phyloP scores from a whole-genome alignment of 2,329 filamentous ascomycete genomes.

The Knufia fluminis region DNA sequence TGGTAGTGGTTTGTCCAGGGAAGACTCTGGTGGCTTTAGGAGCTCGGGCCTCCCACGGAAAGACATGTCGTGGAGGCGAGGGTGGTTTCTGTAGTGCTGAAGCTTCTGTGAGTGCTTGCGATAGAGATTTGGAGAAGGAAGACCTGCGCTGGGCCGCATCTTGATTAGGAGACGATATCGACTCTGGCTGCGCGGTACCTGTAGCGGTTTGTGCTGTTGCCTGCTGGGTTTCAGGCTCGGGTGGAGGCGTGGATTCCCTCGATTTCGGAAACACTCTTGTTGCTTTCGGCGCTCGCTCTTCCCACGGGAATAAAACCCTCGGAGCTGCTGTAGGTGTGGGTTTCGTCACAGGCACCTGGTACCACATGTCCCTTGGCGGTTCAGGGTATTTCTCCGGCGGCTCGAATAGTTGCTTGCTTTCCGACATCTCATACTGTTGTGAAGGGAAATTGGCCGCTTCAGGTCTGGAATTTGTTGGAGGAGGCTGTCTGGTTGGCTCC shows the following conservation, averaged over 20 bases:
- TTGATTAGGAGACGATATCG: constrained; percentile 4
- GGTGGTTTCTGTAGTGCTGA: constrained; percentile 42
- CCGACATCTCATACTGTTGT: constrained; percentile 74
- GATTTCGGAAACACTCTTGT: constrained; percentile 41
- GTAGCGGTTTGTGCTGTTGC: constrained; percentile 13
- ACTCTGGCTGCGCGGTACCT: constrained; percentile 8
- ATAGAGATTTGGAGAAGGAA: neutral
- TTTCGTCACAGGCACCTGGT: constrained; percentile 55
- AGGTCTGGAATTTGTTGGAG: constrained; percentile 59
- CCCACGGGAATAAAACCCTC: constrained; percentile 83
- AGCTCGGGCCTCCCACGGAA: constrained; percentile 76
- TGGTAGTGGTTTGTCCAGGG: neutral
- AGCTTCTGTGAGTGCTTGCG: constrained; percentile 52
- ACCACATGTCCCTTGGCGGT: constrained; percentile 81
- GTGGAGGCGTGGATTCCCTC: constrained; percentile 14
- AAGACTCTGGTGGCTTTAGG: constrained; percentile 45
- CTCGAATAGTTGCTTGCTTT: constrained; percentile 63
- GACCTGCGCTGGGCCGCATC: neutral
- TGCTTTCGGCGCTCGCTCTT: constrained; percentile 54
- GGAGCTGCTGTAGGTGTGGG: constrained; percentile 44
- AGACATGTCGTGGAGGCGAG: constrained; percentile 51
- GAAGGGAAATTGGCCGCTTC: constrained; percentile 78
- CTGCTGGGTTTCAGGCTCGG: constrained; percentile 15
- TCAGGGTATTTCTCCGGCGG: constrained; percentile 70
- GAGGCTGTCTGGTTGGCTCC: constrained; percentile 55